Percentiles rank a stretch among this genome's conserved stretches.
These are phyloP conservation scores for Plectranthus barbatus DNA, from an alignment of 257 asterid genomes.

Conservation along the genomic window DNA sequence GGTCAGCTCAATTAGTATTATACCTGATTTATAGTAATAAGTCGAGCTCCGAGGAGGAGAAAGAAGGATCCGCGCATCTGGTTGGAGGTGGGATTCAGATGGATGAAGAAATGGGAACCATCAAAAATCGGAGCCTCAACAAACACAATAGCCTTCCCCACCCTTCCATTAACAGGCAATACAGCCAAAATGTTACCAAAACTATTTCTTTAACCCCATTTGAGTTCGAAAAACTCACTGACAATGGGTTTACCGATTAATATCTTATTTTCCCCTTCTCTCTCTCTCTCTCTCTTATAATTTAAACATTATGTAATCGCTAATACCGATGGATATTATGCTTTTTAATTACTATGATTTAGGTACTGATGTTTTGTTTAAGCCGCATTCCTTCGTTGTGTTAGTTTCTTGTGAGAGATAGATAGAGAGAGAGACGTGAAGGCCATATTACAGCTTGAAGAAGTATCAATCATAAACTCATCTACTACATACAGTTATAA, in stretches of 20 bases:
- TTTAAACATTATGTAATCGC: too few species aligned
- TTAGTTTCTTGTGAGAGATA: too few species aligned
- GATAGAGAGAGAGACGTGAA: too few species aligned
- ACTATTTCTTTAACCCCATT: constrained; percentile 27
- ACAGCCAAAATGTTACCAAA: constrained; percentile 26
- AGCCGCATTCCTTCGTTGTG: too few species aligned
- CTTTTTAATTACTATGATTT: too few species aligned
- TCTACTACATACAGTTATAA: background rate
- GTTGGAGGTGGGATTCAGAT: constrained; percentile 16
- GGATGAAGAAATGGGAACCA: constrained; percentile 8
- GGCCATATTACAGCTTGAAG: too few species aligned
- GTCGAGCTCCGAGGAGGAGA: constrained; percentile 5
- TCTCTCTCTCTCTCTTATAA: too few species aligned
- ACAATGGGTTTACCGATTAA: constrained; percentile 3
- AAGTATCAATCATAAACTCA: too few species aligned
- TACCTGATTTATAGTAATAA: constrained; percentile 29
- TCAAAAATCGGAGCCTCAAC: constrained; percentile 13
- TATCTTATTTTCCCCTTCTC: background rate
- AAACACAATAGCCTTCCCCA: constrained; percentile 40
- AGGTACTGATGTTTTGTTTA: too few species aligned
- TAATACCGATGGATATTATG: too few species aligned
- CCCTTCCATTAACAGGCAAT: constrained; percentile 25
- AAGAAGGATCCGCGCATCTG: constrained; percentile 29
- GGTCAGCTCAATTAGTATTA: constrained; percentile 41
- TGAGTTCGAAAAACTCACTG: constrained; percentile 15